Evolutionary conservation across 78 protist genomes (phyloP).

Genomic region (Pigoraptor vietnamica): DNA sequence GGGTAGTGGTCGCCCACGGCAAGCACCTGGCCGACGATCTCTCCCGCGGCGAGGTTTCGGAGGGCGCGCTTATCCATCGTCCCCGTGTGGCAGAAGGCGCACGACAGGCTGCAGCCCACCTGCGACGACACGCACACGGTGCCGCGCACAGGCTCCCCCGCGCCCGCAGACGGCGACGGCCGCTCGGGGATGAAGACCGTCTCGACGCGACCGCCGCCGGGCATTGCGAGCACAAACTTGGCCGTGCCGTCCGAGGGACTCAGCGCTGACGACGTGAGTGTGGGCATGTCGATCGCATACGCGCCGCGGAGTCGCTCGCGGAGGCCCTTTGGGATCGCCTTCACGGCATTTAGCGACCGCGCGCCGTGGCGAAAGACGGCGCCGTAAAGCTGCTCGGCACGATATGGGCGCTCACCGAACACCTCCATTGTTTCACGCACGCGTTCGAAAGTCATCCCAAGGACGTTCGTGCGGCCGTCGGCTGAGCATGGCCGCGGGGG

Average conservation of each 20-base stretch:
- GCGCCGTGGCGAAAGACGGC: neutral
- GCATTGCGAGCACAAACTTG: neutral
- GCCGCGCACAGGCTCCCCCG: slow-evolving; percentile 4
- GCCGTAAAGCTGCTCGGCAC: neutral
- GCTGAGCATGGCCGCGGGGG: too few species aligned
- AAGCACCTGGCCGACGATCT: slow-evolving; percentile 37
- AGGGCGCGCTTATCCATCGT: slow-evolving; percentile 26
- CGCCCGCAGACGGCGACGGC: too few species aligned
- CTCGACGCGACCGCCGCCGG: neutral
- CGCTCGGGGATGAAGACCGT: neutral
- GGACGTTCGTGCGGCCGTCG: neutral
- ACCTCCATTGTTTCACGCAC: neutral
- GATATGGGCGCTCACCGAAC: neutral
- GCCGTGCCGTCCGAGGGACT: neutral
- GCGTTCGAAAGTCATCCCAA: neutral
- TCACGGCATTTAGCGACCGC: too few species aligned
- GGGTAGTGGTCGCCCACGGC: neutral
- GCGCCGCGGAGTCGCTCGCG: too few species aligned
- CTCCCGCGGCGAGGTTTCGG: slow-evolving; percentile 40
- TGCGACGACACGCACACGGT: slow-evolving; percentile 60
- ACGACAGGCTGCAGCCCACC: slow-evolving; percentile 61
- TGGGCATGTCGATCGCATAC: neutral
- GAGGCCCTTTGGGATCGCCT: too few species aligned
- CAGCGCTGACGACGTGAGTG: neutral
- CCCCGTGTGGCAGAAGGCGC: slow-evolving; percentile 66